A percentile compares a stretch with the other conserved stretches of the same genome.
These are phyloP conservation scores for Emericellopsis terricola DNA, from an alignment of 495 filamentous ascomycete genomes.

Conservation along the genomic window DNA sequence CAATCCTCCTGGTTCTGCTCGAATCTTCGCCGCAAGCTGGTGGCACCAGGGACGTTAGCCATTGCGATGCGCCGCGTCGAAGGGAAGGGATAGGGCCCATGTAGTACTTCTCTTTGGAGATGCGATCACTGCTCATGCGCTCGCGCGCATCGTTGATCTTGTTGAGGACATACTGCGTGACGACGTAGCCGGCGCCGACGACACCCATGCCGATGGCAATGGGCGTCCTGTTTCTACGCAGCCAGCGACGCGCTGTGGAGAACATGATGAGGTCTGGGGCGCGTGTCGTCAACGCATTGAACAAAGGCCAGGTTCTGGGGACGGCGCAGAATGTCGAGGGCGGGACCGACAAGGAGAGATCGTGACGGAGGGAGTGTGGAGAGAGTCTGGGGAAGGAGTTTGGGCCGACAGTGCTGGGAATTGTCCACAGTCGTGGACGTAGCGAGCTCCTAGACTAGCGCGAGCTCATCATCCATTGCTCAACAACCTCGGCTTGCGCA, in stretches of 20 bases:
- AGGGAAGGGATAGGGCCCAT: slow-evolving; percentile 1
- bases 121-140: slow-evolving; percentile 87
- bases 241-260: slow-evolving; percentile 66
- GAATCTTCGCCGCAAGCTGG: slow-evolving; percentile 80
- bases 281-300: neutral
- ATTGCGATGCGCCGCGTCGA: slow-evolving; percentile 4
- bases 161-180: slow-evolving; percentile 73
- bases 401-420: too few relatives aligned
- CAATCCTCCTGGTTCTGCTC: slow-evolving; percentile 98
- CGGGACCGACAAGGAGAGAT: neutral
- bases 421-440: too few relatives aligned
- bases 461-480: too few relatives aligned
- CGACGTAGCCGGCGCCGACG: slow-evolving; percentile 78
- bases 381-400: too few relatives aligned
- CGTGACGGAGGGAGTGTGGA: neutral
- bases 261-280: slow-evolving; percentile 41
- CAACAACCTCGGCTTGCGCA: too few relatives aligned
- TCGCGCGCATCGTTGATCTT: slow-evolving; percentile 87
- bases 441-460: too few relatives aligned
- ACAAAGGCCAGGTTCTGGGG: neutral
- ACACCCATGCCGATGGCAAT: slow-evolving; percentile 76
- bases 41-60: too few relatives aligned
- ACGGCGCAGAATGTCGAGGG: neutral
- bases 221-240: slow-evolving; percentile 77
- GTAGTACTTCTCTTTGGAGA: slow-evolving; percentile 79